Conservation (phyloP, 108 stramenopile species). For the Skeletonema tropicum region DNA sequence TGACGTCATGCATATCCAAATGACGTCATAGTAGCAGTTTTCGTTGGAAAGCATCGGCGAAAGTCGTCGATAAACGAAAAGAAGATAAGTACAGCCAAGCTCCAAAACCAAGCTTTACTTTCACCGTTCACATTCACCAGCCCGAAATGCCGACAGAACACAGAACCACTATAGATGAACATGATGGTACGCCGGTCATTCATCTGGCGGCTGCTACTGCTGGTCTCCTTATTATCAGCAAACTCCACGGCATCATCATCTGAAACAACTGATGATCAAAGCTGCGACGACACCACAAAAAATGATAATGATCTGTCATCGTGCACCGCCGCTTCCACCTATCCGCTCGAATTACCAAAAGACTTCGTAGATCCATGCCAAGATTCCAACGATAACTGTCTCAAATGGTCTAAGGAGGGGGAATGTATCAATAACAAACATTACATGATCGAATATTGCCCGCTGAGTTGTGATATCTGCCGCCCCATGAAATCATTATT, state of each 20-base stretch:
- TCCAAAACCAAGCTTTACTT: no score
- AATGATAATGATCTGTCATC: neutral
- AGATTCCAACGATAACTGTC: conserved; percentile 11
- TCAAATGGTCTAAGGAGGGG: conserved; percentile 23
- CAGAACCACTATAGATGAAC: neutral
- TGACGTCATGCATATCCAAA: no score
- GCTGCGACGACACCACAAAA: neutral
- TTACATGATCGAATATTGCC: conserved; percentile 25
- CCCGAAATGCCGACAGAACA: no score
- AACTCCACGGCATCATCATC: neutral
- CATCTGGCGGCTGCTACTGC: neutral
- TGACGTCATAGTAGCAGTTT: no score
- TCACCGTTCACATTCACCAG: no score
- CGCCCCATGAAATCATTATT: neutral
- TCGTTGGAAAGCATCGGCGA: no score
- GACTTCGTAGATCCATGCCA: conserved; percentile 33
- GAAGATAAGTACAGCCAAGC: no score
- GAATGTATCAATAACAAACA: conserved; percentile 17
- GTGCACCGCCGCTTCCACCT: neutral
- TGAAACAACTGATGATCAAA: neutral
- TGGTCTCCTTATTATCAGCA: neutral
- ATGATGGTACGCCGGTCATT: neutral
- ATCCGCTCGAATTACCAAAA: conserved; percentile 11
- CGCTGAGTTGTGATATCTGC: conserved; percentile 19
- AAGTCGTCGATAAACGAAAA: no score